Conservation (phyloP, 495 filamentous ascomycete genomes). For the Endocarpon pusillum region DNA sequence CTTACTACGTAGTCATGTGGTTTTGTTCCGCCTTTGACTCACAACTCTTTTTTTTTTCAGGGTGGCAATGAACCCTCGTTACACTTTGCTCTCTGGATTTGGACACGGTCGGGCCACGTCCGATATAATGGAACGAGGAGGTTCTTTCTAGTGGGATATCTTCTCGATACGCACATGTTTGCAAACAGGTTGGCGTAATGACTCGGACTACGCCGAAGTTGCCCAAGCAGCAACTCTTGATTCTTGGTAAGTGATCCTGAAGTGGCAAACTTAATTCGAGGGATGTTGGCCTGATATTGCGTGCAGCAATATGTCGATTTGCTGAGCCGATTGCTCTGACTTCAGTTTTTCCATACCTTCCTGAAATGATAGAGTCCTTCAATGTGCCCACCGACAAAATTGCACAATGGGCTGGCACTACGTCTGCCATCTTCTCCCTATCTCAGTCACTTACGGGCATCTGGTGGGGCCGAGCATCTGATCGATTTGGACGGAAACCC, state of each 20-base stretch:
- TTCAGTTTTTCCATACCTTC: constrained; percentile 77
- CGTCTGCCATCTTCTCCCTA: constrained; percentile 54
- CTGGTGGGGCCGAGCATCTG: constrained; percentile 63
- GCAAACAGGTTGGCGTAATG: too few relatives aligned
- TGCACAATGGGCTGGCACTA: constrained; percentile 61
- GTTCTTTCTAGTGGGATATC: too few relatives aligned
- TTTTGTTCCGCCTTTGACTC: too few relatives aligned
- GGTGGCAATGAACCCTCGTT: too few relatives aligned
- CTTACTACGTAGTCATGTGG: too few relatives aligned
- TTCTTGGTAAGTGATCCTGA: constrained; percentile 41
- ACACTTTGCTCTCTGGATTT: too few relatives aligned
- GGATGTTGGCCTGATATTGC: not conserved
- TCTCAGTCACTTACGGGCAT: constrained; percentile 58
- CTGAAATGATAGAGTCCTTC: constrained; percentile 73
- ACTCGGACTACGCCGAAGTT: too few relatives aligned
- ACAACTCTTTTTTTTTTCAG: too few relatives aligned
- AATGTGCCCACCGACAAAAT: constrained; percentile 54
- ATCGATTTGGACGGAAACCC: constrained; percentile 58
- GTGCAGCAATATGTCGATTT: constrained; percentile 49
- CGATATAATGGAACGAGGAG: too few relatives aligned
- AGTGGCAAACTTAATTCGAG: not conserved
- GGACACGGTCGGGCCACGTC: too few relatives aligned
- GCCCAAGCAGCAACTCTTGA: constrained; percentile 35
- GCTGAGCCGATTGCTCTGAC: constrained; percentile 76
- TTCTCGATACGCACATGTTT: too few relatives aligned